phyloP scores from a whole-genome alignment of 441 rosid genomes.

The Metrosideros polymorpha region DNA sequence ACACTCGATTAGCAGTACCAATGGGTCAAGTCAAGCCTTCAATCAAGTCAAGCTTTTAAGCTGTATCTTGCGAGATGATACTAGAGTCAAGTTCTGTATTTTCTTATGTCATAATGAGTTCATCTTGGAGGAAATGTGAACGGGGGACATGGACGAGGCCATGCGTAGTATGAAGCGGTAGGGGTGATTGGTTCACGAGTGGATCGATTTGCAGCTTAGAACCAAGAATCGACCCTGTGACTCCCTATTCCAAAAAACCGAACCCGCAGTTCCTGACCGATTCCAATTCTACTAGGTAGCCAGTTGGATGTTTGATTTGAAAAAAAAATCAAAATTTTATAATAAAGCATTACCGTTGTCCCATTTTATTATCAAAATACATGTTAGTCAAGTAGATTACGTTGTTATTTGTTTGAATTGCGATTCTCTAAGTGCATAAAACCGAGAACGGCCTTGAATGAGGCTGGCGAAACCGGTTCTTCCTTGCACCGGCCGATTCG shows the following conservation, averaged over 20 bases:
- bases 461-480: fast-evolving
- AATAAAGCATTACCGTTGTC: neutral
- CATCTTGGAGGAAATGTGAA: neutral
- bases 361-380: neutral
- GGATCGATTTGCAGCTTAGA: neutral
- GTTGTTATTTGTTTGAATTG: fast-evolving
- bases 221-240: neutral
- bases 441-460: neutral
- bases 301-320: fast-evolving
- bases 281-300: neutral
- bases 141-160: neutral
- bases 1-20: neutral
- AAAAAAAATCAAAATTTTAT: neutral
- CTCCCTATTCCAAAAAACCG: fast-evolving
- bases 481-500: neutral
- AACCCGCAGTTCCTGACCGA: neutral
- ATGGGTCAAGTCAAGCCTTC: neutral
- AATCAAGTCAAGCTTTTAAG: neutral
- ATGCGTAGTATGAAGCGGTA: neutral
- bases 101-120: neutral
- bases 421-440: neutral
- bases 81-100: neutral
- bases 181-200: neutral
- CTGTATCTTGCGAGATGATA: neutral
- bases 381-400: neutral